Conservation (phyloP, 495 filamentous ascomycete species). For the Trichoderma orchidacearum region DNA sequence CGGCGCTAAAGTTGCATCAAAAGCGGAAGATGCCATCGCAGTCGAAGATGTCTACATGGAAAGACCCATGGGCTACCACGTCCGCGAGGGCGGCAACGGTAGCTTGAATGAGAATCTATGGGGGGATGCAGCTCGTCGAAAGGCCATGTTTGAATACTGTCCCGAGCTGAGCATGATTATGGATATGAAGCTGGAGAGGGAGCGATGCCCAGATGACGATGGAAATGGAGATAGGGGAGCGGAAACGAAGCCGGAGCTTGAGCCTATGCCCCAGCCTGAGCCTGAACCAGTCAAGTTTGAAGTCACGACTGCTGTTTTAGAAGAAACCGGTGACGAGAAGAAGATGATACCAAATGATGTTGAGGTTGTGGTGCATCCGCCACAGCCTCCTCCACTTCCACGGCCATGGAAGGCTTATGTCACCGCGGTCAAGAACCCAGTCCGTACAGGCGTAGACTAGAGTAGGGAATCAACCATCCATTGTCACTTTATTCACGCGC, state of each 20-base stretch:
- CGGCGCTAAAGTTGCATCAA: slow-evolving; percentile 27
- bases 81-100: slow-evolving; percentile 20
- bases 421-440: background rate
- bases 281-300: background rate
- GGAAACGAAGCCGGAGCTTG: too few relatives aligned
- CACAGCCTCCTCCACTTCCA: background rate
- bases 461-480: too few relatives aligned
- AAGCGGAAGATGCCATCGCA: slow-evolving; percentile 20
- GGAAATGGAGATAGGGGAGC: background rate
- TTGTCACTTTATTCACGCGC: too few relatives aligned
- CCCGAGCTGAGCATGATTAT: slow-evolving; percentile 36
- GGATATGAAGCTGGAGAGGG: slow-evolving; percentile 33
- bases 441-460: background rate
- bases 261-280: too few relatives aligned
- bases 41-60: slow-evolving; percentile 31
- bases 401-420: background rate
- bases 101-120: slow-evolving; percentile 23
- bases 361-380: background rate
- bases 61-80: slow-evolving; percentile 35
- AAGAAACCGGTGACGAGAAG: background rate
- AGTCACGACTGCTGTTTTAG: background rate
- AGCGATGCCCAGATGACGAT: slow-evolving; percentile 22
- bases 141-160: slow-evolving; percentile 32
- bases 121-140: slow-evolving; percentile 19
- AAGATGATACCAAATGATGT: background rate